These are phyloP conservation scores for Cynara cardunculus DNA, from an alignment of 129 eudicot genomes.

Conservation along the genomic window DNA sequence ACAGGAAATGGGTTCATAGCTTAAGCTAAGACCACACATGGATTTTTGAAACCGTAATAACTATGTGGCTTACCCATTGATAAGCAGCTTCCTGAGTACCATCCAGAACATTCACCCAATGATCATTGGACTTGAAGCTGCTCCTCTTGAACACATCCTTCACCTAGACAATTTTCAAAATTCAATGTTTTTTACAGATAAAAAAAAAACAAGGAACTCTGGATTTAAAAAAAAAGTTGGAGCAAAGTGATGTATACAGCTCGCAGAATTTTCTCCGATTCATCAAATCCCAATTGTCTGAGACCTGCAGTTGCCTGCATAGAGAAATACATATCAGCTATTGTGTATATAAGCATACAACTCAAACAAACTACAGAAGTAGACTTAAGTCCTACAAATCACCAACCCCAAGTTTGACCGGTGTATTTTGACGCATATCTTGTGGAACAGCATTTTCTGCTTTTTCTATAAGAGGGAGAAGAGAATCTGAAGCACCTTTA, in stretches of 20 bases:
- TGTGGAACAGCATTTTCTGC: slow-evolving; percentile 64
- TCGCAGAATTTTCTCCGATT: slow-evolving; percentile 68
- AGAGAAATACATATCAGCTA: slow-evolving; percentile 5
- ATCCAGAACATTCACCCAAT: slow-evolving; percentile 63
- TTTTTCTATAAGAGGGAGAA: slow-evolving; percentile 45
- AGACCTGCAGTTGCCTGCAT: slow-evolving; percentile 86
- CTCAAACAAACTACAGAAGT: background rate
- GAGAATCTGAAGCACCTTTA: slow-evolving; percentile 61
- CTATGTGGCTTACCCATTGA: slow-evolving; percentile 60
- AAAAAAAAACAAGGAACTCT: background rate
- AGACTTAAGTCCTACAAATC: background rate
- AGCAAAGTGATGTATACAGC: slow-evolving; percentile 40
- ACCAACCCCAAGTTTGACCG: slow-evolving; percentile 82
- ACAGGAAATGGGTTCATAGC: background rate
- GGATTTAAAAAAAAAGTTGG: background rate
- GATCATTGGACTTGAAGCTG: slow-evolving; percentile 39
- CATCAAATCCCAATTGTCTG: slow-evolving; percentile 64
- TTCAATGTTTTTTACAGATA: slow-evolving; percentile 2
- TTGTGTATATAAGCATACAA: background rate
- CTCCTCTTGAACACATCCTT: slow-evolving; percentile 47
- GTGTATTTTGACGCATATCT: slow-evolving; percentile 49
- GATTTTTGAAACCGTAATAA: background rate
- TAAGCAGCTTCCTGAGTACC: slow-evolving; percentile 80
- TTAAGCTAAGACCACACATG: background rate
- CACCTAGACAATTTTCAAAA: slow-evolving; percentile 38